Evolutionary conservation across 2,329 filamentous ascomycete species (phyloP).

Genomic region (Scolecobasidium constrictum): DNA sequence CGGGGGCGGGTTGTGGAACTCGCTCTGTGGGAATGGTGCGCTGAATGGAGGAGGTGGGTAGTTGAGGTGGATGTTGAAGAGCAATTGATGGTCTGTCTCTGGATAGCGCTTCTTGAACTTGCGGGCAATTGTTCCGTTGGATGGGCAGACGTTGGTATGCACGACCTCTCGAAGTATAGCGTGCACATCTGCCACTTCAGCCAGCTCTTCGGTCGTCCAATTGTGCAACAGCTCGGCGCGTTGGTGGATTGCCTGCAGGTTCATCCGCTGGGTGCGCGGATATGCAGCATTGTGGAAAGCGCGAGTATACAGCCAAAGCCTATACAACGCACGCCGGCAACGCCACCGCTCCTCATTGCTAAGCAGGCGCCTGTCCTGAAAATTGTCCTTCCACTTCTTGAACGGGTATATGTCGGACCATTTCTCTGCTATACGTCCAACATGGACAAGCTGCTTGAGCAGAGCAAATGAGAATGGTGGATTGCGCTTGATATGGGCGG

Average conservation of each 20-base stretch:
- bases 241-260: conserved; percentile 36
- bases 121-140: conserved; percentile 47
- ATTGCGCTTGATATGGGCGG: conserved; percentile 41
- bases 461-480: conserved; percentile 45
- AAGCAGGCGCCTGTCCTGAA: conserved; percentile 43
- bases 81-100: conserved; percentile 35
- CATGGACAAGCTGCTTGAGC: conserved; percentile 42
- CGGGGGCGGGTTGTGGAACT: conserved; percentile 8
- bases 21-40: not conserved
- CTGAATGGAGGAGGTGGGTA: conserved; percentile 26
- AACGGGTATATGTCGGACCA: conserved; percentile 52
- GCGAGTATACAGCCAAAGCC: conserved; percentile 48
- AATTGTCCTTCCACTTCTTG: conserved; percentile 52
- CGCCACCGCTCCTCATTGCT: conserved; percentile 37
- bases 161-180: conserved; percentile 45
- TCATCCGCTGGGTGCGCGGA: conserved; percentile 38
- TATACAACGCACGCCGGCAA: conserved; percentile 47
- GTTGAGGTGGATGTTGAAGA: conserved; percentile 42
- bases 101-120: conserved; percentile 48
- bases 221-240: conserved; percentile 48
- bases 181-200: conserved; percentile 49
- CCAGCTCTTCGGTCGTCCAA: conserved; percentile 44
- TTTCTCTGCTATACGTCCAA: conserved; percentile 43
- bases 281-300: conserved; percentile 46
- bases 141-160: conserved; percentile 48